Evolutionary conservation across 306 rosid species (phyloP), one percentile per base, ranked within the genome.

Genomic region (Begonia masoniana): DNA sequence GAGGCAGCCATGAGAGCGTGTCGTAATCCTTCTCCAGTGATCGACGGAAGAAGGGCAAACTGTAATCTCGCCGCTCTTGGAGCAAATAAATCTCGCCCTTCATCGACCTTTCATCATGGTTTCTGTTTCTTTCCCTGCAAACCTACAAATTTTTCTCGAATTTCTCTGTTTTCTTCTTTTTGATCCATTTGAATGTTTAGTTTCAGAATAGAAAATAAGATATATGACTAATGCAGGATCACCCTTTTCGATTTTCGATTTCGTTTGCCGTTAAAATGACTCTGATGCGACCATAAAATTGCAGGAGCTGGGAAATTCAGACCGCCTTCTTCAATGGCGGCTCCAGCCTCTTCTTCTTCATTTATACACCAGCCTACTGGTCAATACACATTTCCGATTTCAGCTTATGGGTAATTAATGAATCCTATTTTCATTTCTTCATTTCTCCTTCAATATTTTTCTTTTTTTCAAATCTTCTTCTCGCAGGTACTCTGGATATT

Each of bases 41-140:
- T 89, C 62, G 97, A 89, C 68, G 97, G 97, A 6, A 78, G 97
- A 50, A 85, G 94, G 68, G 95, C 97, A 58, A 89, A 89, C 56
- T 89, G 95, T 78, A 89, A 89, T 62, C 83, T 89, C 60, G 97
- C 97, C 7, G 82, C 95, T 68, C 87, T 85, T 73, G 97, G 95
- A 62, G 95, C 95, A 12, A 75, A 76, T 51, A 89, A 89, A 61
- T 70, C 81, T 53, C 68, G 70, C 24, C 79, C 87, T 64, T 70
- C 69, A 56, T 31, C 39, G 39, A 52, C 84, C 65, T 76, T 76
- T 68, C 95, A 76, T 9, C 82, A 76, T 63, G 97, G 95, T 89
- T 62, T 68, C 42, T 63, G 14, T 64, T 54, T 47, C 47, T 49
- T 39, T 54, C 36, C 9, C 39, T 31, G 39, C 39, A 31, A 31